Conservation (phyloP, 306 rosid genomes). For the Trichosanthes cucumerina region DNA sequence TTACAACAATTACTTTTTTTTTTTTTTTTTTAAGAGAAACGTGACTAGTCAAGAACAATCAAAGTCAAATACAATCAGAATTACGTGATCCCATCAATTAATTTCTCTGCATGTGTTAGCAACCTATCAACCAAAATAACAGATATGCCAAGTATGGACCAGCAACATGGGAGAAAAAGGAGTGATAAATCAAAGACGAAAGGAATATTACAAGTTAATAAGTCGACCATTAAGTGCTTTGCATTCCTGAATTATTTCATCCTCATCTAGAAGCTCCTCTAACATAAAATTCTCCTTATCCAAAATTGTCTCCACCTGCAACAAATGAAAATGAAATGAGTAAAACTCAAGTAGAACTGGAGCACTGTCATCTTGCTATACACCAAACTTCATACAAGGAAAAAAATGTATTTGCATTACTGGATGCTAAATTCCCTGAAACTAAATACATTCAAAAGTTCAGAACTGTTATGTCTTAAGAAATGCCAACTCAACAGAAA, state of each 20-base stretch:
- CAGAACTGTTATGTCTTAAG: not conserved
- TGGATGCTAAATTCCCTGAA: not conserved
- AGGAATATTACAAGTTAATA: constrained; percentile 76
- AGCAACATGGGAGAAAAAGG: not conserved
- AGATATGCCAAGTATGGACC: not conserved
- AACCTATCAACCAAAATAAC: not conserved
- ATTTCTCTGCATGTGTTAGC: not conserved
- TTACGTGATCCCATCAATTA: not conserved
- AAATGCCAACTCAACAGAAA: not conserved
- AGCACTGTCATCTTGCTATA: not conserved
- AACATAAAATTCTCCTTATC: constrained; percentile 78
- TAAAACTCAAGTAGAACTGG: not conserved
- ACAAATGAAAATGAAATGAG: constrained; percentile 13
- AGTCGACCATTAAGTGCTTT: constrained; percentile 94
- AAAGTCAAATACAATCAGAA: not conserved
- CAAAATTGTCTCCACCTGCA: constrained; percentile 96
- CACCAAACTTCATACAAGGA: not conserved
- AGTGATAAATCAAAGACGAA: constrained; percentile 9
- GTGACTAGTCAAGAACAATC: not conserved
- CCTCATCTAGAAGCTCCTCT: constrained; percentile 96
- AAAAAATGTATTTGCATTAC: not conserved
- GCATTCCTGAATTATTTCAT: constrained; percentile 98
- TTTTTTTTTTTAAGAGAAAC: no score
- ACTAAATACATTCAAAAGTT: not conserved
- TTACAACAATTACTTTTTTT: no score